phyloP scores from a whole-genome alignment of 176 grass and related monocot species.

The Hyparrhenia diplandra region DNA sequence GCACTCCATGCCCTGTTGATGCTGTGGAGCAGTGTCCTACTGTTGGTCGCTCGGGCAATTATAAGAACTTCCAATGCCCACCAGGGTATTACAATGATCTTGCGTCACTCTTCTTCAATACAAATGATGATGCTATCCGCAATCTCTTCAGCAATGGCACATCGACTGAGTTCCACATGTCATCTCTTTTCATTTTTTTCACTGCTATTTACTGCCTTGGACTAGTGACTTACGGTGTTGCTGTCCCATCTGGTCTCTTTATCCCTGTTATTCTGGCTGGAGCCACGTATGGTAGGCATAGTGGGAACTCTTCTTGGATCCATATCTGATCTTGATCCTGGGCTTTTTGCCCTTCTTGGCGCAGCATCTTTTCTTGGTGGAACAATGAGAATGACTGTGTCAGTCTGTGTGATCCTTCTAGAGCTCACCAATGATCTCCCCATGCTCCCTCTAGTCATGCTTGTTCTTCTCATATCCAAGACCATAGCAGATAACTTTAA shows the following conservation, averaged over 20 bases:
- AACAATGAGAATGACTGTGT: slow-evolving; percentile 96
- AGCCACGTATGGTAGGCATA: slow-evolving; percentile 63
- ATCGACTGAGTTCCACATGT: slow-evolving; percentile 49
- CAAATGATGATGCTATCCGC: slow-evolving; percentile 93
- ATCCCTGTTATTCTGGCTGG: slow-evolving; percentile 91
- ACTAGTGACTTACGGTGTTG: slow-evolving; percentile 69
- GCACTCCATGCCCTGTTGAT: slow-evolving; percentile 52
- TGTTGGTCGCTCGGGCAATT: slow-evolving; percentile 64
- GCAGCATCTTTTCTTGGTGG: slow-evolving; percentile 84
- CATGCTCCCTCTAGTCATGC: slow-evolving; percentile 86
- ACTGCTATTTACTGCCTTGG: slow-evolving; percentile 65
- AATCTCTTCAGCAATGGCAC: slow-evolving; percentile 82
- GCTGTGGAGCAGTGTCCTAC: slow-evolving; percentile 63
- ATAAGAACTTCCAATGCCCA: slow-evolving; percentile 82
- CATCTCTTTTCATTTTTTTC: slow-evolving; percentile 77
- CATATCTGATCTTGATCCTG: slow-evolving; percentile 61
- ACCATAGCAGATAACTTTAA: slow-evolving; percentile 84
- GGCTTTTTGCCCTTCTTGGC: slow-evolving; percentile 80
- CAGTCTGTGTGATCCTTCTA: slow-evolving; percentile 80
- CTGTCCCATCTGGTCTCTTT: slow-evolving; percentile 90
- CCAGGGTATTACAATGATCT: slow-evolving; percentile 83
- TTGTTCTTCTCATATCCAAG: slow-evolving; percentile 91
- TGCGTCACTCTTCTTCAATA: slow-evolving; percentile 85
- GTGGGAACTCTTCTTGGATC: slow-evolving; percentile 68
- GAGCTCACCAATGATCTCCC: slow-evolving; percentile 86